Evolutionary conservation across 495 filamentous ascomycete genomes (phyloP), one percentile per base, ranked within the genome.

Genomic region (Aspergillus sparsus): DNA sequence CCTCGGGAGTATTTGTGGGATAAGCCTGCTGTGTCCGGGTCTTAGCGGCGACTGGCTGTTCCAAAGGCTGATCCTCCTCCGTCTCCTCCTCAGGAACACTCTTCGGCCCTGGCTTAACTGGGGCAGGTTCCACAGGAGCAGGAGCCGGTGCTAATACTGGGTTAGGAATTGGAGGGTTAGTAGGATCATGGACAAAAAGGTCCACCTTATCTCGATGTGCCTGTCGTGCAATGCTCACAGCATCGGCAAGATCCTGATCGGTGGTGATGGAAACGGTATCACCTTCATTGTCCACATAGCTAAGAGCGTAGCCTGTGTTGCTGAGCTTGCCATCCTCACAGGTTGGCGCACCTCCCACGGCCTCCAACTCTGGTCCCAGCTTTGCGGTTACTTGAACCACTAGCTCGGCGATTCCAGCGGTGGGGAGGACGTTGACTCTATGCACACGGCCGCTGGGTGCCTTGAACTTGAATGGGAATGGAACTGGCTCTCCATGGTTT

Each of bases 401-500:
- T 39, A 99, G 84, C 46, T 94, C 88, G 39, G 80, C 85, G 60
- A 99, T 84, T 56, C 94, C 94, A 49, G 88, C 84, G 42, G 88
- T 82, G 10, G 92, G 87, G 61, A 87, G 76, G 6, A 97, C 87
- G 68, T 97, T 94, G 8, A 98, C 79, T 41, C 95, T 86, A 74
- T 98, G 95, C 31, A 98, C 92, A 42, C 94, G 89, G 44, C 95
- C 94, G 71, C 91, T 94, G 13, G 95, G 94, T 5, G 94, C 93
- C 78, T 99, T 98, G 84, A 99, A 99, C 73, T 99, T 99, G 86
- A 99, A 98, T 27, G 93, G 84, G 77, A 98, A 99, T 0, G 94
- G 90, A 10, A 80, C 70, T 55, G 92, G 89, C 68, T 88, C 85
- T 0, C 82, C 76, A 18, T 84, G 68, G 8, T 78, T 64, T 31